Evolutionary conservation across 1,284 basidiomycete species (phyloP).

Genomic region (Paramarasmius palmivorus): DNA sequence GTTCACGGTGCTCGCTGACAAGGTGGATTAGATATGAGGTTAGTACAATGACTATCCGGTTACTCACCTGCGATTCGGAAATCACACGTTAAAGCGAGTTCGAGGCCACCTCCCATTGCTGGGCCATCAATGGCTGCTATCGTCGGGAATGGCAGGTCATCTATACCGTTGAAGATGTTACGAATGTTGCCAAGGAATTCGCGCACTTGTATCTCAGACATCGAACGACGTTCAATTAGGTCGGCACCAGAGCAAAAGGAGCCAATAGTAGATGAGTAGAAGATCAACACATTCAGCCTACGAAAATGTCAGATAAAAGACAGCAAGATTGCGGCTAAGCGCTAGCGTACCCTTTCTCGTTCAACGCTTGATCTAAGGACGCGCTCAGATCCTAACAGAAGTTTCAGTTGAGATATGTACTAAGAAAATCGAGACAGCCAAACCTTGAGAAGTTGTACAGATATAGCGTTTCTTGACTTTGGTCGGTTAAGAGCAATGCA

Average conservation of each 20-base stretch:
- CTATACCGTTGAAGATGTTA: constrained; percentile 70
- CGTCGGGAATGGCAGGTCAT: constrained; percentile 82
- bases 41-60: not conserved
- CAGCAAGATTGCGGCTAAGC: not conserved
- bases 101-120: constrained; percentile 89
- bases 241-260: constrained; percentile 96
- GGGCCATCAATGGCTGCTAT: constrained; percentile 93
- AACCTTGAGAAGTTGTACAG: constrained; percentile 11
- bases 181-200: constrained; percentile 82
- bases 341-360: constrained; percentile 12
- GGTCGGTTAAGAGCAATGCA: constrained; percentile 16
- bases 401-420: too few species aligned
- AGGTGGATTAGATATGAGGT: not conserved
- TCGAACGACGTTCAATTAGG: constrained; percentile 80
- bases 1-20: constrained; percentile 56
- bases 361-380: constrained; percentile 5
- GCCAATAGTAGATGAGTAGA: constrained; percentile 71
- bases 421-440: not conserved
- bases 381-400: constrained; percentile 8
- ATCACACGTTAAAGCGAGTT: constrained; percentile 87
- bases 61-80: constrained; percentile 77
- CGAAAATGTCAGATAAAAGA: not conserved
- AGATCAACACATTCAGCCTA: constrained; percentile 75
- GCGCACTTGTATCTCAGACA: constrained; percentile 74
- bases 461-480: constrained; percentile 15